phyloP scores from a whole-genome alignment of 2,329 filamentous ascomycete genomes.

The Phoma sp. region DNA sequence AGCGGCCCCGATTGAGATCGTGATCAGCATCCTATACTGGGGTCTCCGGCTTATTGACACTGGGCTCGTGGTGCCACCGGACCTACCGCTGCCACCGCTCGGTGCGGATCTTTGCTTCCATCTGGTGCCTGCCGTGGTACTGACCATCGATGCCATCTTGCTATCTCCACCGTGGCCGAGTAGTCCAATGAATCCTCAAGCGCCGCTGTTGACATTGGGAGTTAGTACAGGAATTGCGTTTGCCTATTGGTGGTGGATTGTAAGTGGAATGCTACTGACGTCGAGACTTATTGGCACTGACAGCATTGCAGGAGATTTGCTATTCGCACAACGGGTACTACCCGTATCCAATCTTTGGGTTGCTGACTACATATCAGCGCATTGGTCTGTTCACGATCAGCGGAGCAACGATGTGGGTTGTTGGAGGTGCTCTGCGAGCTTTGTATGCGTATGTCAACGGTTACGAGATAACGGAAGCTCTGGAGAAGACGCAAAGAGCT shows the following conservation, averaged over 20 bases:
- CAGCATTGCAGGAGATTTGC: slow-evolving; percentile 63
- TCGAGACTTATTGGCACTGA: not conserved
- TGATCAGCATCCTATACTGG: slow-evolving; percentile 78
- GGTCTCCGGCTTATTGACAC: slow-evolving; percentile 63
- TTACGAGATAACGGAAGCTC: slow-evolving; percentile 30
- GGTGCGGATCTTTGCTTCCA: slow-evolving; percentile 56
- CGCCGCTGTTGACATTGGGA: slow-evolving; percentile 63
- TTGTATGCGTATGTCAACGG: slow-evolving; percentile 73
- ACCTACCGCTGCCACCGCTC: slow-evolving; percentile 49
- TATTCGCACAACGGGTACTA: slow-evolving; percentile 74
- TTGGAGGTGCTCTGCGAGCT: slow-evolving; percentile 72
- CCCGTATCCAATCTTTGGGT: slow-evolving; percentile 82
- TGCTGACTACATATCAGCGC: slow-evolving; percentile 70
- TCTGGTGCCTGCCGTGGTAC: slow-evolving; percentile 67
- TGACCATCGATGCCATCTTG: slow-evolving; percentile 70
- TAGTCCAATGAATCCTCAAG: slow-evolving; percentile 57
- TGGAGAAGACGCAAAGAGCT: slow-evolving; percentile 27
- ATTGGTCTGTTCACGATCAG: slow-evolving; percentile 72
- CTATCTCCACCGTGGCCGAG: slow-evolving; percentile 72
- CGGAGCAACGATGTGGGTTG: slow-evolving; percentile 73
- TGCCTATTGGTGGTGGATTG: slow-evolving; percentile 76
- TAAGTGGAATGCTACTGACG: not conserved
- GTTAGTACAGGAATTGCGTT: slow-evolving; percentile 67
- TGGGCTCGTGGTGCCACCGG: slow-evolving; percentile 59
- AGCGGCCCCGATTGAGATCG: slow-evolving; percentile 71